phyloP scores from a whole-genome alignment of 163 green algal genomes.

The Scenedesmus sp. region DNA sequence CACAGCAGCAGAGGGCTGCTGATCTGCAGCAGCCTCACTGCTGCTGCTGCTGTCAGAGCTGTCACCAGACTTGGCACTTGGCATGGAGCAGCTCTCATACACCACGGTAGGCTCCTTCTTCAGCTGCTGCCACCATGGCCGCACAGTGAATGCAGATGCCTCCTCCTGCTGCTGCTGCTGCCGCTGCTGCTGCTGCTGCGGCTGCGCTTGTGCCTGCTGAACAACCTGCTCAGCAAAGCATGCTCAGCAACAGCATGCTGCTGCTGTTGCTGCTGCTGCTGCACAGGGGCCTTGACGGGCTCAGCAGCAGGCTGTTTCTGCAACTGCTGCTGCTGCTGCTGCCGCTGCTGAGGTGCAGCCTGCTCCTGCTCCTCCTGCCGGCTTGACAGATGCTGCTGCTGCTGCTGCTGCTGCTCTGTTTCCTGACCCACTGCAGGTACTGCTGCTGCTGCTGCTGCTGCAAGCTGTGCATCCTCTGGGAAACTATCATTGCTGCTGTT shows the following conservation, averaged over 20 bases:
- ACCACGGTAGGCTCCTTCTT: not conserved
- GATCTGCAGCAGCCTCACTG: not conserved
- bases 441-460: not conserved
- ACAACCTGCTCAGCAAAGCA: not conserved
- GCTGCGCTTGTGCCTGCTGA: not conserved
- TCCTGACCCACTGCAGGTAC: not conserved
- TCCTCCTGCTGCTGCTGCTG: conserved; percentile 16
- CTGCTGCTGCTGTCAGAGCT: not conserved
- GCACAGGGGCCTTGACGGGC: not conserved
- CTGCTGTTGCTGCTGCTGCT: conserved; percentile 5
- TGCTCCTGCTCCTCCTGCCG: not conserved
- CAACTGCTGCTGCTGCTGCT: conserved; percentile 14
- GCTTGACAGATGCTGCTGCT: conserved; percentile 18
- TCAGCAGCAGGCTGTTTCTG: not conserved
- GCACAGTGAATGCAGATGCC: not conserved
- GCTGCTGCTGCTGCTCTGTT: conserved; percentile 13
- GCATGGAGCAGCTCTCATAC: not conserved
- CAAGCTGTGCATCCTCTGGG: not conserved
- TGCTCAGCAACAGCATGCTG: not conserved
- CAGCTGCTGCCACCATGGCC: conserved; percentile 47
- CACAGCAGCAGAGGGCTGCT: conserved; percentile 23
- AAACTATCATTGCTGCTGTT: not conserved
- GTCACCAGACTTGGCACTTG: not conserved
- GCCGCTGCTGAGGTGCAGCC: conserved; percentile 30
- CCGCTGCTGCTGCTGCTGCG: no score